These are phyloP conservation scores for Phytophthora vignae DNA, from an alignment of 352 stramenopile species.

Conservation along the genomic window DNA sequence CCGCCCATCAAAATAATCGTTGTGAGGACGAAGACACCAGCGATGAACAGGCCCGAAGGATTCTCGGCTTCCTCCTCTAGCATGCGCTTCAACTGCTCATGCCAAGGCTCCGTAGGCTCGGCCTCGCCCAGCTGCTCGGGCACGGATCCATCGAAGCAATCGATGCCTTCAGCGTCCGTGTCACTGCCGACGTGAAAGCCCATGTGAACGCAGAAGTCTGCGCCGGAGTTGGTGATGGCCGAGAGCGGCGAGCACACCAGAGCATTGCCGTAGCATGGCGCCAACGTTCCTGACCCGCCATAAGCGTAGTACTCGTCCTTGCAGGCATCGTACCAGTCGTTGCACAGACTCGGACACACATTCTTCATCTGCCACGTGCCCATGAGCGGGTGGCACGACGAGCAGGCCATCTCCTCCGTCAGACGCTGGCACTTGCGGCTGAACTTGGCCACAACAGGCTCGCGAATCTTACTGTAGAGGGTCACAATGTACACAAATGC, in stretches of 20 bases:
- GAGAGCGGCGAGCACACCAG: constrained; percentile 82
- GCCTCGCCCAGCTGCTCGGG: constrained; percentile 55
- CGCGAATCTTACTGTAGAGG: constrained; percentile 70
- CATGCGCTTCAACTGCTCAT: constrained; percentile 55
- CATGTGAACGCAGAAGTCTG: constrained; percentile 82
- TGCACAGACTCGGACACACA: constrained; percentile 76
- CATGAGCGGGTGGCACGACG: constrained; percentile 82
- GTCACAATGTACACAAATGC: constrained; percentile 8
- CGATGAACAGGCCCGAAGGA: constrained; percentile 72
- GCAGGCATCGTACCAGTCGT: constrained; percentile 79
- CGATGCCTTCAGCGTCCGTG: constrained; percentile 70
- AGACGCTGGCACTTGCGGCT: constrained; percentile 67
- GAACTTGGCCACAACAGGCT: constrained; percentile 82
- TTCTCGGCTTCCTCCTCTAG: constrained; percentile 78
- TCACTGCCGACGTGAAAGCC: constrained; percentile 77
- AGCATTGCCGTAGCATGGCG: constrained; percentile 85
- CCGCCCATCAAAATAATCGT: constrained; percentile 60
- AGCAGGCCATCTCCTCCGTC: constrained; percentile 80
- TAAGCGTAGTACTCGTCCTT: constrained; percentile 82
- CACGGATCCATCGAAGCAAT: constrained; percentile 88
- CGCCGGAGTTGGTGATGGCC: constrained; percentile 57
- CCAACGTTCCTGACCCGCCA: constrained; percentile 58
- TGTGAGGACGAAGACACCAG: constrained; percentile 66
- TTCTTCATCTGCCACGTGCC: constrained; percentile 79
- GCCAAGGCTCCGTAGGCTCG: constrained; percentile 71